Percentiles rank a stretch among this genome's conserved stretches.
phyloP scores from a whole-genome alignment of 495 filamentous ascomycete species.

The Lophium mytilinum region DNA sequence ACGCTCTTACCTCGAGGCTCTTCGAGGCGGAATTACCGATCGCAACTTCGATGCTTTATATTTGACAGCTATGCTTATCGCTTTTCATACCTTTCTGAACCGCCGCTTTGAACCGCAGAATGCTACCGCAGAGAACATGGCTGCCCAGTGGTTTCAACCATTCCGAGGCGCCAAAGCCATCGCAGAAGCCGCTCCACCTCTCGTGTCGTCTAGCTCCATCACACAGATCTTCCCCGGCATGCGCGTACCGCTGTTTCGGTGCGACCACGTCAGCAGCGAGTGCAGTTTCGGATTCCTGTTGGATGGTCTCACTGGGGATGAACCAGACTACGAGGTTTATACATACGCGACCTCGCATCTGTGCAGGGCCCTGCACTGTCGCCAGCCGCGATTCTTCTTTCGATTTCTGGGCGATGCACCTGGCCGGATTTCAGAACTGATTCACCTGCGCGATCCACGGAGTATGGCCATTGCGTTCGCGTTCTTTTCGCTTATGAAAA shows the following conservation, averaged over 20 bases:
- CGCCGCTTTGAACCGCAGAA: neutral
- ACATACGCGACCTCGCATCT: neutral
- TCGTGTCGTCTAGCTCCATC: neutral
- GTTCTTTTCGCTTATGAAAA: neutral
- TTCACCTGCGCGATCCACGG: neutral
- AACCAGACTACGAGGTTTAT: neutral
- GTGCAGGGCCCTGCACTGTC: neutral
- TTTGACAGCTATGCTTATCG: neutral
- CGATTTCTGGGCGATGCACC: neutral
- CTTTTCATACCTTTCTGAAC: neutral
- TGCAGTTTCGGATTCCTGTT: neutral
- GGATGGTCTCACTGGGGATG: neutral
- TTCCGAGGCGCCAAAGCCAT: conserved; percentile 51
- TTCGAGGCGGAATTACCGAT: neutral
- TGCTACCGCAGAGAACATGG: conserved; percentile 35
- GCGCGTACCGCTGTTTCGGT: neutral
- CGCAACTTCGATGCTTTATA: neutral
- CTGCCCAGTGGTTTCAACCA: conserved; percentile 50
- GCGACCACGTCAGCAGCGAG: neutral
- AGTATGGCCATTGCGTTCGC: neutral
- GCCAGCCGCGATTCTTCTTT: conserved; percentile 2
- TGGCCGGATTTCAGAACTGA: neutral
- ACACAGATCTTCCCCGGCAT: neutral
- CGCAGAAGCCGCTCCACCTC: conserved; percentile 11
- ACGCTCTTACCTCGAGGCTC: neutral